A percentile compares a stretch with the other conserved stretches of the same genome.
These are phyloP conservation scores for Nakazawaea anatomiae DNA, from an alignment of 805 yeast genomes.

Conservation along the genomic window DNA sequence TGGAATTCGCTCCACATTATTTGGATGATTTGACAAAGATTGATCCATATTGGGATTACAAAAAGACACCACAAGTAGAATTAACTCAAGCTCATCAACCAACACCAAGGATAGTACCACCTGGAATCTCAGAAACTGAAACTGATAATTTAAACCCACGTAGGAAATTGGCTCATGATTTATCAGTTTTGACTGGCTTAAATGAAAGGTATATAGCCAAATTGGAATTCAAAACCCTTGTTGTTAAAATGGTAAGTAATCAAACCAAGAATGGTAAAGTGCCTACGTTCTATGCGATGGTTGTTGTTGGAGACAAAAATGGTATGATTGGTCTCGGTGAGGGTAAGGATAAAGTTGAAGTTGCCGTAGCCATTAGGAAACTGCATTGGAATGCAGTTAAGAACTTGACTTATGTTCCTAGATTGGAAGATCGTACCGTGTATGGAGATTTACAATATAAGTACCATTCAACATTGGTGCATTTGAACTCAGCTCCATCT, in stretches of 20 bases:
- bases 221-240: constrained; percentile 59
- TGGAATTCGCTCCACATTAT: constrained; percentile 64
- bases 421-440: constrained; percentile 89
- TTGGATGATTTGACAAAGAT: constrained; percentile 63
- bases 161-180: constrained; percentile 38
- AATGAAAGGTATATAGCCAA: constrained; percentile 54
- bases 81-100: constrained; percentile 12
- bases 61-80: constrained; percentile 17
- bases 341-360: constrained; percentile 80
- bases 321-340: constrained; percentile 96
- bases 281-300: constrained; percentile 73
- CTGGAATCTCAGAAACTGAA: constrained; percentile 8
- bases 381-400: constrained; percentile 95
- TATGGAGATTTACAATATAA: constrained; percentile 78
- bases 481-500: constrained; percentile 81
- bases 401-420: constrained; percentile 72
- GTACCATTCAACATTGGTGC: constrained; percentile 80
- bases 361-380: constrained; percentile 67
- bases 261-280: constrained; percentile 93
- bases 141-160: background rate
- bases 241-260: constrained; percentile 77
- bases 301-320: constrained; percentile 86
- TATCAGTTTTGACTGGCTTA: constrained; percentile 62
- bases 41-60: constrained; percentile 74
- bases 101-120: constrained; percentile 9